Evolutionary conservation across 306 rosid genomes (phyloP), one percentile per base, ranked within the genome.

Genomic region (Dryas octopetala): DNA sequence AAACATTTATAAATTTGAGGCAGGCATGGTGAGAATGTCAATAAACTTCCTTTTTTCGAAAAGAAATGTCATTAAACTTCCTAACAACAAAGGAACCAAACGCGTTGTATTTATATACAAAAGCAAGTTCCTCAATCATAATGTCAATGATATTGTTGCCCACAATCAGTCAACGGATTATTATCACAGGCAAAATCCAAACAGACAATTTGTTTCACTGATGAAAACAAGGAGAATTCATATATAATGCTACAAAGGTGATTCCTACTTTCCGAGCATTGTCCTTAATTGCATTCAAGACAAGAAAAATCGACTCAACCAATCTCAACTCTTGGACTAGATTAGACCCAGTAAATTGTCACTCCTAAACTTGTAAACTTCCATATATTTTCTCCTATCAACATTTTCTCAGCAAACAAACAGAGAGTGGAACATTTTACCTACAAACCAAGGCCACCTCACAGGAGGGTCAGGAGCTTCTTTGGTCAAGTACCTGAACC

Each of bases 381-480:
- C 26, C 51, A 53, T 14, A 0, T n/a, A 6, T 40, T 26, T 46
- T 48, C 57, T n/a, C 62, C 16, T 16, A 12, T 49, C 68, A 64
- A 12, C 51, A 62, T 68, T 80, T 54, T 64, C 80, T 13, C 26
- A 45, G 51, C 59, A 68, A 69, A 26, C 69, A 81, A 70, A 66
- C 16, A 74, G 79, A 79, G 1, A 28, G 51, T 53, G 45, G 6
- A 26, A 84, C 62, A 40, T 15, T 48, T 67, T 77, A 90, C 99
- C 97, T 1, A 92, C 83, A 79, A 95, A 51, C 87, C 83, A 92
- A 14, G 97, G 97, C 99, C 99, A 95, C 73, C 89, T 82, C 40
- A 88, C 66, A 52, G 96, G 93, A 65, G 88, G 82, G 73, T 84
- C 87, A 4, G 97, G 84, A 83, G 86, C 93, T 89, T 95, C 97